Conservation (phyloP, 2,329 filamentous ascomycete genomes). For the Diaporthe ampelina region DNA sequence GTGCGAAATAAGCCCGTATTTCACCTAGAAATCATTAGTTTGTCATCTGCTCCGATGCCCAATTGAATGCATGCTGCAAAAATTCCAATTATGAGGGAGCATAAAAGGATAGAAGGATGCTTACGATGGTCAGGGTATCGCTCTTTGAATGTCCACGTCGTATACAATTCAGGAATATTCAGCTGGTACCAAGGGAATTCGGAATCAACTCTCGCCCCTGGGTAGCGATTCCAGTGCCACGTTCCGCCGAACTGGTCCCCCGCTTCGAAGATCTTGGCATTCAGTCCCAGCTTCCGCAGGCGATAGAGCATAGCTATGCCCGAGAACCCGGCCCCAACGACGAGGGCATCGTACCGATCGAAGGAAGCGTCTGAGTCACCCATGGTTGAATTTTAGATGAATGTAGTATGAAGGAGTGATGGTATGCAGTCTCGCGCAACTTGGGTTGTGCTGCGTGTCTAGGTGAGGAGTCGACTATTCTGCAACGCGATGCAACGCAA, state of each 20-base stretch:
- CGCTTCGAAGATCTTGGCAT: constrained; percentile 36
- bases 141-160: constrained; percentile 60
- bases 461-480: neutral
- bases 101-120: too few species aligned
- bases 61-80: neutral
- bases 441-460: too few species aligned
- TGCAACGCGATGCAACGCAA: too few species aligned
- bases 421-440: too few species aligned
- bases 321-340: constrained; percentile 34
- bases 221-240: constrained; percentile 54
- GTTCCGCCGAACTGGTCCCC: constrained; percentile 33
- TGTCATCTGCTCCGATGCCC: neutral
- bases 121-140: constrained; percentile 53
- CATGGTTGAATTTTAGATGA: neutral
- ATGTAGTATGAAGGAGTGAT: too few species aligned
- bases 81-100: neutral
- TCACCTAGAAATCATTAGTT: constrained; percentile 45
- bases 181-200: constrained; percentile 47
- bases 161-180: constrained; percentile 54
- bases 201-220: constrained; percentile 54
- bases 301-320: constrained; percentile 32
- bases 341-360: constrained; percentile 27
- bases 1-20: constrained; percentile 60
- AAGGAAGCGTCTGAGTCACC: neutral
- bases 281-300: constrained; percentile 29